These are phyloP conservation scores for Kentomonas sorsogonicus DNA, from an alignment of 208 protist species.

Conservation along the genomic window DNA sequence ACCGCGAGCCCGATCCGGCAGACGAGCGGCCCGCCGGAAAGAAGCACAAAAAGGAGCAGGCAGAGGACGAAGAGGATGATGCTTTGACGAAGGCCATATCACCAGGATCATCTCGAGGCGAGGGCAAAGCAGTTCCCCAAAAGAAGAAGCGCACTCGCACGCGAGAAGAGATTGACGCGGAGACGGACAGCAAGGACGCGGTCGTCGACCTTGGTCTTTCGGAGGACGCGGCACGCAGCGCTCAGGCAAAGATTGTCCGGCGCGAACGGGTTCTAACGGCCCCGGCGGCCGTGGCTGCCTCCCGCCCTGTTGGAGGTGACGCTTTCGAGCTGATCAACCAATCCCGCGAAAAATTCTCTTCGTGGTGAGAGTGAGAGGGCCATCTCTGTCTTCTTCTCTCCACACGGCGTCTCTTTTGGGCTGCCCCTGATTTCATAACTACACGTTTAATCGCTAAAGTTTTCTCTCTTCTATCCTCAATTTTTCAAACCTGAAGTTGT, in stretches of 20 bases:
- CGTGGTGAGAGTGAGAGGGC: too few relatives aligned
- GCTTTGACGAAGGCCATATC: background rate
- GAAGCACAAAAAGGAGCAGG: background rate
- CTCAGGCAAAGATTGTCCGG: conserved; percentile 42
- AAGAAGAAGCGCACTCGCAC: too few relatives aligned
- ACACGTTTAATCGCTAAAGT: too few relatives aligned
- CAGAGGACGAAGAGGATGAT: conserved; percentile 13
- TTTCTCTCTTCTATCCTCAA: too few relatives aligned
- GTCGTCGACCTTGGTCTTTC: conserved; percentile 40
- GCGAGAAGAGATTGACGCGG: too few relatives aligned
- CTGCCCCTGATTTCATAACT: too few relatives aligned
- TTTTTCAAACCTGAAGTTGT: too few relatives aligned
- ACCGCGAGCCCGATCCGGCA: background rate
- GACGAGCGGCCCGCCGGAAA: background rate
- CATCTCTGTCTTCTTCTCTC: too few relatives aligned
- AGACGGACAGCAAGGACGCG: conserved; percentile 48
- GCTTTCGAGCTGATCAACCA: conserved; percentile 35
- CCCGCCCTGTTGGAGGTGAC: conserved; percentile 13
- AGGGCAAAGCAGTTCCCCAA: too few relatives aligned
- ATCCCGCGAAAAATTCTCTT: conserved; percentile 19
- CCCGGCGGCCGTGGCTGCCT: background rate
- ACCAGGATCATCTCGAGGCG: background rate
- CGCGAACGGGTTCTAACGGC: conserved; percentile 44
- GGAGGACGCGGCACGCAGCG: conserved; percentile 18
- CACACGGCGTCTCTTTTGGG: too few relatives aligned